Conservation (phyloP, 73 alveolate genomes). For the Halteria grandinella region DNA sequence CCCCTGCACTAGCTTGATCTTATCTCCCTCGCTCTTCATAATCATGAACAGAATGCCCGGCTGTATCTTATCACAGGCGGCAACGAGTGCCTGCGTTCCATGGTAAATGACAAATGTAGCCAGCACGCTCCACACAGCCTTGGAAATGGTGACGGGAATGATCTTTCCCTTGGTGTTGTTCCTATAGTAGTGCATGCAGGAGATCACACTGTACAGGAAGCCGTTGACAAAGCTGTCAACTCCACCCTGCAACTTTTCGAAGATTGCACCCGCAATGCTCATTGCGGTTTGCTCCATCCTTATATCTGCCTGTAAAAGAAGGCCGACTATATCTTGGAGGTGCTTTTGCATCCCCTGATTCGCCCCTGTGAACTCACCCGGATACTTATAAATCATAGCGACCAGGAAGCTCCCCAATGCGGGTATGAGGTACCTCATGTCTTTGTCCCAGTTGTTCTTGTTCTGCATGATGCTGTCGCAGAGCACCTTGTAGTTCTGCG, state of each 20-base stretch:
- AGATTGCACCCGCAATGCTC: slow-evolving; percentile 30
- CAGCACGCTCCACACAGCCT: slow-evolving; percentile 29
- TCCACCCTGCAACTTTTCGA: slow-evolving; percentile 30
- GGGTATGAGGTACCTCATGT: slow-evolving; percentile 57
- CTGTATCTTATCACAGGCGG: background rate
- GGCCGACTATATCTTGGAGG: background rate
- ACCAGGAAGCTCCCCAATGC: slow-evolving; percentile 18
- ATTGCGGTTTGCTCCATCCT: slow-evolving; percentile 31
- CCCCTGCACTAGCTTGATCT: slow-evolving; percentile 28
- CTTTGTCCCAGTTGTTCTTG: slow-evolving; percentile 45
- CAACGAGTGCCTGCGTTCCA: slow-evolving; percentile 12
- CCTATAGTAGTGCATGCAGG: slow-evolving; percentile 32
- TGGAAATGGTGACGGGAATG: slow-evolving; percentile 39
- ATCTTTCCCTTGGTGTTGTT: slow-evolving; percentile 43
- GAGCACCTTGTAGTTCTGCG: background rate
- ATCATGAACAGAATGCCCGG: slow-evolving; percentile 33
- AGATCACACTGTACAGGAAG: slow-evolving; percentile 1
- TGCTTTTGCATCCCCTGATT: too few relatives aligned
- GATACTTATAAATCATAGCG: slow-evolving; percentile 23
- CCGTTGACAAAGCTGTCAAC: background rate
- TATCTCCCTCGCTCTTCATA: slow-evolving; percentile 44
- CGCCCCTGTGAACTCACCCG: background rate
- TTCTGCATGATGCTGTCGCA: background rate
- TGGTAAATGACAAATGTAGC: slow-evolving; percentile 39
- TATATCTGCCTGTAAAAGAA: background rate